A percentile compares a stretch with the other conserved stretches of the same genome.
phyloP scores from a whole-genome alignment of 305 asterid genomes.

The Coffea humblotiana region DNA sequence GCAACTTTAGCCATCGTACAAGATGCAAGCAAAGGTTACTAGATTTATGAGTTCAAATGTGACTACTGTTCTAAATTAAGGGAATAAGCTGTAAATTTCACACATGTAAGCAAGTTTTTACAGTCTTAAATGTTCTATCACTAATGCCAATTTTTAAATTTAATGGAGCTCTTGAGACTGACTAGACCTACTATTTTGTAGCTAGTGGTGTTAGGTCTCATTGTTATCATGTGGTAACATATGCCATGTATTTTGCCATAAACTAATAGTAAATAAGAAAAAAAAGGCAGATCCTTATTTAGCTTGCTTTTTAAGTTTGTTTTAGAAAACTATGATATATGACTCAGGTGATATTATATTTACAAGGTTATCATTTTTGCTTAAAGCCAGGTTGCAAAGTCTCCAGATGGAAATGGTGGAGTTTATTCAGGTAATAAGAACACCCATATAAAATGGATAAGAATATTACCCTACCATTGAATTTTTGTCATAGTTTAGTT shows the following conservation, averaged over 20 bases:
- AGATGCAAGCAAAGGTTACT: not conserved
- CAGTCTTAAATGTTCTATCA: too few species aligned
- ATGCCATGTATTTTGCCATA: not conserved
- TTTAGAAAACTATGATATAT: slow-evolving; percentile 8
- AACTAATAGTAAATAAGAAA: not conserved
- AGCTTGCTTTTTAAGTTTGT: not conserved
- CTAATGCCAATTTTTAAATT: not conserved
- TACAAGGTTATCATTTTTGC: slow-evolving; percentile 31
- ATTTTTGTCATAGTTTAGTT: slow-evolving; percentile 3
- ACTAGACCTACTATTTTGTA: not conserved
- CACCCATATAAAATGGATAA: not conserved
- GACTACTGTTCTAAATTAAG: not conserved
- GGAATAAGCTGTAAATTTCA: not conserved
- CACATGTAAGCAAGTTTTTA: not conserved
- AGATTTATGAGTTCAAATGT: not conserved
- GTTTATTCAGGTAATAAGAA: slow-evolving; percentile 66
- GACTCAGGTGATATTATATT: slow-evolving; percentile 14
- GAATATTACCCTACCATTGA: not conserved
- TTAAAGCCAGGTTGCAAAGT: slow-evolving; percentile 81
- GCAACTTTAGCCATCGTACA: not conserved
- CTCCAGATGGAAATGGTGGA: slow-evolving; percentile 99
- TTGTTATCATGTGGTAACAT: not conserved
- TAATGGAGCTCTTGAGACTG: not conserved
- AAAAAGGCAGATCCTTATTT: not conserved
- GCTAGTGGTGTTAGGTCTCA: not conserved